Base-by-base conservation (phyloP, 2,329 filamentous ascomycete genomes). In the Fusarium xyrophilum region DNA sequence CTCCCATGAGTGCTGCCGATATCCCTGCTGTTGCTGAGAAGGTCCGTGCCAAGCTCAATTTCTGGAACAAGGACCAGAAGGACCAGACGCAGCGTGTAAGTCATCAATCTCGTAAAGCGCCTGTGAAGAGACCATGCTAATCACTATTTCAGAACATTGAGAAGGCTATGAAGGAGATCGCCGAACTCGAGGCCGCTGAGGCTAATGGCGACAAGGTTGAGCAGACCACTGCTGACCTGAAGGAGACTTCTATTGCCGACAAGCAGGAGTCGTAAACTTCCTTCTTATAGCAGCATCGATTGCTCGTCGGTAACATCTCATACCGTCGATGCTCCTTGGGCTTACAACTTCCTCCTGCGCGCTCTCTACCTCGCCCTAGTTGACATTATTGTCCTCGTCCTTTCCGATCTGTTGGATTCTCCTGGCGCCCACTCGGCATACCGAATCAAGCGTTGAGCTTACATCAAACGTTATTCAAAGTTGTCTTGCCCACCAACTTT, bases 101-200 rank as follows among this genome's bases (percentile, higher is more conserved):
- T 59, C 27, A 23, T 82, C 70, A 36, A 39, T 44, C 21, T n/a
- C 32, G 15, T n/a, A 21, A 40, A 61, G 30, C 4, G 17, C 12
- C 7, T 21, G 27, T 25, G 7, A 35, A 19, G 32, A 14, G 54
- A 35, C 10, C 56, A 68, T 71, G 61, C 76, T 82, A 76, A 82
- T 64, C 11, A 32, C 11, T 11, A 39, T 28, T 40, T 30, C 75
- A 98, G 96, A 99, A 99, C 85, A 91, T 98, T 65, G 92, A 93
- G 69, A 97, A 97, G 82, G 96, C 96, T 65, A 91, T 97, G 85
- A 95, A 95, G 81, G 93, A 97, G 80, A 96, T 99, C 68, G 93
- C 94, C 78, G 89, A 90, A 72, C 88, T 98, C 58, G 95, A 97
- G 75, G 80, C 82, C 56, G 82, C 80, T 65, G 84, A 84, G 68